Percentiles rank a stretch among this genome's conserved stretches.
Conservation (phyloP, 1,284 basidiomycete species). For the Vanrija pseudolonga region DNA sequence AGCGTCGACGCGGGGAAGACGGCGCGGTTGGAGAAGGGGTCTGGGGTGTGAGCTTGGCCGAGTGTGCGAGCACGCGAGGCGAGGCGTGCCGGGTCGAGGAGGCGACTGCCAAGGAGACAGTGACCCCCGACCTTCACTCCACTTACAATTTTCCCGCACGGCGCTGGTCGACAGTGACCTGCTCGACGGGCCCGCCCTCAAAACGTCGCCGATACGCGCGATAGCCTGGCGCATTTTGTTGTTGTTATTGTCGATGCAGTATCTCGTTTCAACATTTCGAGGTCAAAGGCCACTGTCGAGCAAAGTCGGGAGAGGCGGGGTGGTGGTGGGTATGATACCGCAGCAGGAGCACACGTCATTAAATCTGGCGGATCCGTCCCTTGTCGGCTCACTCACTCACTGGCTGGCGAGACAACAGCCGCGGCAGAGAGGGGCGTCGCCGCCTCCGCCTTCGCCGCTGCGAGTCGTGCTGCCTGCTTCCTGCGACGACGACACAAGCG, state of each 20-base stretch:
- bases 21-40: constrained; percentile 71
- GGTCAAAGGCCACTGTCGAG: too few relatives aligned
- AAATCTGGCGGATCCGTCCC: too few relatives aligned
- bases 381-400: too few relatives aligned
- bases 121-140: too few relatives aligned
- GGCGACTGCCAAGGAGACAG: background rate
- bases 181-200: constrained; percentile 9
- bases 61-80: background rate
- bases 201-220: constrained; percentile 4
- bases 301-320: too few relatives aligned
- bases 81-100: background rate
- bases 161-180: constrained; percentile 3
- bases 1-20: constrained; percentile 56
- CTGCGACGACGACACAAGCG: too few relatives aligned
- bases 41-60: constrained; percentile 41
- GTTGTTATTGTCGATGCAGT: background rate
- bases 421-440: too few relatives aligned
- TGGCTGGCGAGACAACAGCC: too few relatives aligned
- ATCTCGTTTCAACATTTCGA: background rate
- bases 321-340: too few relatives aligned
- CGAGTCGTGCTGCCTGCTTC: too few relatives aligned
- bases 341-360: too few relatives aligned
- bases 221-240: constrained; percentile 4
- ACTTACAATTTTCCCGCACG: background rate
- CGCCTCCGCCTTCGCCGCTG: too few relatives aligned